A percentile compares a stretch with the other conserved stretches of the same genome.
Evolutionary conservation across 2,329 filamentous ascomycete species (phyloP).

Genomic region (Epichloe bromicola): DNA sequence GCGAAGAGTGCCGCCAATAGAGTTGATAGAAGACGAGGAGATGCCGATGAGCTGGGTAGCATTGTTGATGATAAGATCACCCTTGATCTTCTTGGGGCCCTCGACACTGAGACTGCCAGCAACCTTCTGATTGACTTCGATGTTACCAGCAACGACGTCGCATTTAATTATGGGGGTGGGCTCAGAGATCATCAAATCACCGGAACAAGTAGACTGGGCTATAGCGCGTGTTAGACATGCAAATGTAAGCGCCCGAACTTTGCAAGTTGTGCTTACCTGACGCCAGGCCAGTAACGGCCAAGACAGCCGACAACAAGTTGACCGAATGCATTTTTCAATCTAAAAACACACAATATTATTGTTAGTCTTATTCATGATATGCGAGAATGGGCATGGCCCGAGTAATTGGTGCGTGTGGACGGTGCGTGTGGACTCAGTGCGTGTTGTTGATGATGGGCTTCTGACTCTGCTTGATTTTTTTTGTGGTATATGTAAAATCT

Average conservation of each 20-base stretch:
- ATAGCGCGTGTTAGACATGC: neutral
- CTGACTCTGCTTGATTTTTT: conserved; percentile 9
- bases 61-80: conserved; percentile 49
- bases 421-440: neutral
- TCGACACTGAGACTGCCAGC: conserved; percentile 47
- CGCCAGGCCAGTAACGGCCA: conserved; percentile 28
- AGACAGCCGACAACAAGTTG: conserved; percentile 30
- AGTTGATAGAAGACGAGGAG: conserved; percentile 43
- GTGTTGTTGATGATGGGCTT: neutral
- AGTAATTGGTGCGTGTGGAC: neutral
- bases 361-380: neutral
- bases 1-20: conserved; percentile 57
- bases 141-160: conserved; percentile 52
- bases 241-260: no score
- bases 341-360: neutral
- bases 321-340: conserved; percentile 34
- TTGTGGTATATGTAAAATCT: conserved; percentile 7
- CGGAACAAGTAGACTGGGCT: conserved; percentile 25
- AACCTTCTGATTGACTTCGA: conserved; percentile 48
- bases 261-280: conserved; percentile 25
- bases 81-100: conserved; percentile 43
- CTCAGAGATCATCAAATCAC: conserved; percentile 49
- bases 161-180: conserved; percentile 53
- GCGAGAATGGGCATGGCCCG: neutral
- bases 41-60: conserved; percentile 46